Conservation (phyloP, 2,329 filamentous ascomycete species). For the Incumbomyces lentus region DNA sequence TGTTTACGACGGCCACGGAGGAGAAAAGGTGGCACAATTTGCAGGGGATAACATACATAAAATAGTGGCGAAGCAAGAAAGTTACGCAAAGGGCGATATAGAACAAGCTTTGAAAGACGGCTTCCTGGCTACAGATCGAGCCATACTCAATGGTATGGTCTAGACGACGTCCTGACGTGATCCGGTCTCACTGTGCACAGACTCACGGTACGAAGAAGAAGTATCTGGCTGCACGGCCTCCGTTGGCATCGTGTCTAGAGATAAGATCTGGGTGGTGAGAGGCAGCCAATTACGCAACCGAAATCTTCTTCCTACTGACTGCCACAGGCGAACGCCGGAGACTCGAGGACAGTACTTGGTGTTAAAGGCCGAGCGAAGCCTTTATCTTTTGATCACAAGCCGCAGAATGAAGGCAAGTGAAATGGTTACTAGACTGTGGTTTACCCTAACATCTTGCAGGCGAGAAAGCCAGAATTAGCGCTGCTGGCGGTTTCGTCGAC, state of each 20-base stretch:
- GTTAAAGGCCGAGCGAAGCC: conserved; percentile 97
- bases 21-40: conserved; percentile 90
- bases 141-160: conserved; percentile 77
- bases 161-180: conserved; percentile 2
- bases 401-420: conserved; percentile 78
- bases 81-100: conserved; percentile 82
- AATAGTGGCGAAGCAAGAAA: conserved; percentile 89
- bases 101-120: conserved; percentile 95
- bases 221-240: conserved; percentile 96
- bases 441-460: conserved; percentile 41
- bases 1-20: conserved; percentile 95
- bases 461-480: conserved; percentile 91
- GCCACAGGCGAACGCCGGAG: conserved; percentile 81
- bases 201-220: conserved; percentile 94
- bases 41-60: conserved; percentile 86
- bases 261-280: conserved; percentile 89
- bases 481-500: conserved; percentile 93
- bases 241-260: conserved; percentile 74
- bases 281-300: conserved; percentile 23
- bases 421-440: background rate
- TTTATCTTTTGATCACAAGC: conserved; percentile 98
- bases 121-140: conserved; percentile 89
- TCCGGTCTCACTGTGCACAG: conserved; percentile 39
- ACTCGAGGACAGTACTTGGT: conserved; percentile 87
- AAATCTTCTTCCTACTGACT: conserved; percentile 20